Base-by-base conservation (phyloP, 1,284 basidiomycete genomes). In the Amylostereum areolatum region DNA sequence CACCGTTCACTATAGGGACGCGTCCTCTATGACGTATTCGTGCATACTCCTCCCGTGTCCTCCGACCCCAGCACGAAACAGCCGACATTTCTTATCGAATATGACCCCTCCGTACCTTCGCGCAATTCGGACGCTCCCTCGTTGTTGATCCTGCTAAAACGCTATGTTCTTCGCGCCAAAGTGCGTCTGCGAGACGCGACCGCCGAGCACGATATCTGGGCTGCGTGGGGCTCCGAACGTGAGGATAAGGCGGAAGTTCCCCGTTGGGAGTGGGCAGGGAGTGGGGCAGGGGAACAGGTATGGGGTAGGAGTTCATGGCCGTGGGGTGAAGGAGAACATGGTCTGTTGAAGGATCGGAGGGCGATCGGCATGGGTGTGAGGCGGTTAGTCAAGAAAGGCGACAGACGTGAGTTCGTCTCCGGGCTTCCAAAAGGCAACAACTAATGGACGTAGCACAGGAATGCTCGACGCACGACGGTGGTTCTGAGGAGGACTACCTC, bases 91-190 rank as follows among this genome's bases (percentile, higher is more conserved):
- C 68, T 89, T 48, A 68, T 94, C 61, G 95, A 95, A 66, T 85
- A 83, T 59, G 89, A 86, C 64, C 68, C 76, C 7, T 46, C 47
- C 3, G 36, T 34, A n/a, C 25, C 47, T 10, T 28, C 47, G 10
- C 1, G 71, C 73, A 36, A 68, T 7, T 77, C 74, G 49, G 77
- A 84, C 46, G 77, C 79, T 12, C 75, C 77, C 0, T 67, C 82
- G 0, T 69, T 96, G 34, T 63, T 84, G 24, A 64, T 77, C 25
- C 71, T 86, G 56, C 73, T 97, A 53, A 92, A 89, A 59, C 86
- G 89, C 5, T 93, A 92, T 68, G 80, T 96, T 49, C 77, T 99
- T 2, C 83, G 96, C 4, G 85, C 91, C 29, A 97, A 94, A 66
- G 91, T 98, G 34, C 86, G 84, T 62, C 69, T 98, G 36, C 74